These are phyloP conservation scores for Halenospora varia DNA, from an alignment of 495 filamentous ascomycete genomes.

Conservation along the genomic window DNA sequence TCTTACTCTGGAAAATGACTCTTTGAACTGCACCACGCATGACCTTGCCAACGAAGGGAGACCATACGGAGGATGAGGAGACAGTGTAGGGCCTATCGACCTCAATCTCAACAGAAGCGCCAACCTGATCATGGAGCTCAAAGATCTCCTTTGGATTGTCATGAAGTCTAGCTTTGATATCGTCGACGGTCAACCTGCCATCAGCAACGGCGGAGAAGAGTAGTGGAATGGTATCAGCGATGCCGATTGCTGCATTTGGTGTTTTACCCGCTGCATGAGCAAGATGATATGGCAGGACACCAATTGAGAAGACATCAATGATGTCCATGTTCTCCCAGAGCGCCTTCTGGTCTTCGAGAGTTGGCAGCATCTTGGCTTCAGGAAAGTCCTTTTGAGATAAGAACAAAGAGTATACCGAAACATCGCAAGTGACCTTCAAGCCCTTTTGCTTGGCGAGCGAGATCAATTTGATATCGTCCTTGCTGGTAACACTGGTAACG, in stretches of 20 bases:
- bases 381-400: constrained; percentile 72
- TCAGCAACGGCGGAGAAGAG: constrained; percentile 76
- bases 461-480: constrained; percentile 79
- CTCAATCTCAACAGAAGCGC: constrained; percentile 72
- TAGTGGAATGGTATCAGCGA: constrained; percentile 72
- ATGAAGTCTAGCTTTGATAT: constrained; percentile 66
- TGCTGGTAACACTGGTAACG: constrained; percentile 75
- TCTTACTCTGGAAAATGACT: constrained; percentile 73
- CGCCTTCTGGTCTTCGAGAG: constrained; percentile 66
- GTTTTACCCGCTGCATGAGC: constrained; percentile 51
- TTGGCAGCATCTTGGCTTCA: constrained; percentile 62
- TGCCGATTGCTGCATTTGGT: constrained; percentile 54
- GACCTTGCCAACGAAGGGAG: constrained; percentile 67
- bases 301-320: constrained; percentile 82
- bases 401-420: constrained; percentile 78
- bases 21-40: constrained; percentile 73
- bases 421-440: constrained; percentile 80
- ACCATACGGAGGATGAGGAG: constrained; percentile 54
- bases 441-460: constrained; percentile 79
- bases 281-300: constrained; percentile 77
- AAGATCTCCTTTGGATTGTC: constrained; percentile 84
- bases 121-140: constrained; percentile 78
- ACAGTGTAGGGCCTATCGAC: constrained; percentile 63
- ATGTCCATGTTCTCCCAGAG: constrained; percentile 74
- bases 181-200: constrained; percentile 69